These are phyloP conservation scores for Picochlorum sp. DNA, from an alignment of 139 green algal genomes.

Conservation along the genomic window DNA sequence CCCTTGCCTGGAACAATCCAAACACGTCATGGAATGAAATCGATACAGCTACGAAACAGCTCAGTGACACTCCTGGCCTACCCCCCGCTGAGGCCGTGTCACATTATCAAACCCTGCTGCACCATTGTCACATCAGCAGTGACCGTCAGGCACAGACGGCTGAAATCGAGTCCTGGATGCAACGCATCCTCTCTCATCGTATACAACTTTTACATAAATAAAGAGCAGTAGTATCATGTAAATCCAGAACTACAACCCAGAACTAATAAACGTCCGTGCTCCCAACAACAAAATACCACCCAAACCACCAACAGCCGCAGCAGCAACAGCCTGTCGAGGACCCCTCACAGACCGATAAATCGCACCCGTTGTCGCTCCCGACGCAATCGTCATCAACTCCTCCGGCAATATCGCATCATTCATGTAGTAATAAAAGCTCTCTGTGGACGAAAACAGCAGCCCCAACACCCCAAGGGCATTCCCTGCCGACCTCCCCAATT, in stretches of 20 bases:
- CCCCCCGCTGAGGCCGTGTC: too few species aligned
- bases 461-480: conserved; percentile 70
- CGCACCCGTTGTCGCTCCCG: conserved; percentile 55
- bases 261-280: conserved; percentile 31
- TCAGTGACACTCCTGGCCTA: too few species aligned
- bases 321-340: conserved; percentile 53
- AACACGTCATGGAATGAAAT: too few species aligned
- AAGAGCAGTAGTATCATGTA: too few species aligned
- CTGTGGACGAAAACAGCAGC: conserved; percentile 60
- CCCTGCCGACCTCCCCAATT: conserved; percentile 38
- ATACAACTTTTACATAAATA: too few species aligned
- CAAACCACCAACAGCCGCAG: conserved; percentile 46
- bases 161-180: too few species aligned
- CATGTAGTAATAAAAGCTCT: conserved; percentile 48
- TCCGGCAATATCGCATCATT: conserved; percentile 52
- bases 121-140: too few species aligned
- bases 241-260: background rate
- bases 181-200: too few species aligned
- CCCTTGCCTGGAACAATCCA: too few species aligned
- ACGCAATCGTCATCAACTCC: conserved; percentile 41
- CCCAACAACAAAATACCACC: conserved; percentile 41
- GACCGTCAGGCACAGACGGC: too few species aligned
- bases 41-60: too few species aligned
- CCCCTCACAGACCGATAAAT: conserved; percentile 65
- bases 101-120: too few species aligned